Percentiles rank a stretch among this genome's conserved stretches.
Conservation (phyloP, 1,284 basidiomycete species). For the Flammula alnicola region DNA sequence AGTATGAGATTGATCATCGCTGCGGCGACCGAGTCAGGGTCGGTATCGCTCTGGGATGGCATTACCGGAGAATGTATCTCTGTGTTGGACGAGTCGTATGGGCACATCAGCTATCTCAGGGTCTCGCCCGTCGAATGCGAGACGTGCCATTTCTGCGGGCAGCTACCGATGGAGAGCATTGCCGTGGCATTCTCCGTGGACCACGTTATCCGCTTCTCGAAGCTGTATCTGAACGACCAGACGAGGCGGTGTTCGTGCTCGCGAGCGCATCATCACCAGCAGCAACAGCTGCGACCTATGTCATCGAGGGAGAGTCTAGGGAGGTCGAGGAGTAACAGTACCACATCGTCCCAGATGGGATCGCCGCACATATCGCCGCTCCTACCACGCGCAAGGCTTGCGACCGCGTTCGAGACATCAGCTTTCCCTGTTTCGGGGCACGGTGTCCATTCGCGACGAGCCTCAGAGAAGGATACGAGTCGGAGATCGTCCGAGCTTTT, state of each 20-base stretch:
- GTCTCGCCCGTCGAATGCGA: slow-evolving; percentile 54
- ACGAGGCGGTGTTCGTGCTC: slow-evolving; percentile 70
- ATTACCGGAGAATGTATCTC: slow-evolving; percentile 61
- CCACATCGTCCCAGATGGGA: slow-evolving; percentile 43
- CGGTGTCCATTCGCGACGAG: slow-evolving; percentile 71
- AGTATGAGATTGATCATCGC: slow-evolving; percentile 57
- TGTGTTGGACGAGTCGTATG: slow-evolving; percentile 61
- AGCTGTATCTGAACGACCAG: slow-evolving; percentile 60
- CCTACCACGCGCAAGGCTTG: slow-evolving; percentile 47
- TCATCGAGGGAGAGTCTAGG: slow-evolving; percentile 43
- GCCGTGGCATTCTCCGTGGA: slow-evolving; percentile 65
- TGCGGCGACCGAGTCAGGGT: slow-evolving; percentile 66
- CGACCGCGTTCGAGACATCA: slow-evolving; percentile 49
- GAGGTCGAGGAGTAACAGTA: slow-evolving; percentile 59
- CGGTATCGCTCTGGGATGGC: slow-evolving; percentile 74
- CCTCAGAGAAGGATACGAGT: slow-evolving; percentile 64
- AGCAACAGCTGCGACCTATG: slow-evolving; percentile 43
- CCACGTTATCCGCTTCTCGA: slow-evolving; percentile 62
- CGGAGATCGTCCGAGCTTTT: slow-evolving; percentile 58
- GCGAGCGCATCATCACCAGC: slow-evolving; percentile 33
- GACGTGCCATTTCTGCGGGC: slow-evolving; percentile 69
- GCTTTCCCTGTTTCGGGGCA: slow-evolving; percentile 79
- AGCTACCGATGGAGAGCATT: slow-evolving; percentile 66
- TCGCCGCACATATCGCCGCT: slow-evolving; percentile 52
- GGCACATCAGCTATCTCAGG: slow-evolving; percentile 55